Percentiles rank a stretch among this genome's conserved stretches.
phyloP scores from a whole-genome alignment of 2,329 filamentous ascomycete genomes.

The Cadophora gregata region DNA sequence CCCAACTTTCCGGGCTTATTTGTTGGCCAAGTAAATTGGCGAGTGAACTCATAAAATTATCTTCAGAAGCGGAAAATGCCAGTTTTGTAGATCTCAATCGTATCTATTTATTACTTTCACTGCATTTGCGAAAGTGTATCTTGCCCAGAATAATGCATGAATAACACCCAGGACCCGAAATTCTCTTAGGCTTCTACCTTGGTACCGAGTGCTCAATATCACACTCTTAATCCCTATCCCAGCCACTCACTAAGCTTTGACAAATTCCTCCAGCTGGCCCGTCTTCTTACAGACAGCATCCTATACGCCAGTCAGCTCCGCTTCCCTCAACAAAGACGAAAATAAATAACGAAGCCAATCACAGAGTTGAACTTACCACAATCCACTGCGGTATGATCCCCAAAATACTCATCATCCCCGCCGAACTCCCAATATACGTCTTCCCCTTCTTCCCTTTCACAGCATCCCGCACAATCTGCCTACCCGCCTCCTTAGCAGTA shows the following conservation, averaged over 20 bases:
- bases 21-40: too few species aligned
- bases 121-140: too few species aligned
- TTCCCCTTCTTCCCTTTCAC: background rate
- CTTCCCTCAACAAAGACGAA: background rate
- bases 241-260: background rate
- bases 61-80: too few species aligned
- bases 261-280: background rate
- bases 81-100: too few species aligned
- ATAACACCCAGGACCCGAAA: too few species aligned
- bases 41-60: too few species aligned
- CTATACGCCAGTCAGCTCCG: background rate
- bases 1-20: too few species aligned
- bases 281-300: background rate
- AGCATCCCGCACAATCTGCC: background rate
- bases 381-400: background rate
- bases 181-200: too few species aligned
- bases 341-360: background rate
- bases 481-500: background rate
- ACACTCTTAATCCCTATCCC: too few species aligned
- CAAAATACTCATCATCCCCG: background rate
- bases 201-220: too few species aligned
- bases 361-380: background rate
- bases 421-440: background rate
- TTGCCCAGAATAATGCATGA: too few species aligned
- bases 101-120: too few species aligned